Evolutionary conservation across 345 rosid species (phyloP), one percentile per base, ranked within the genome.

Genomic region (Melaleuca alternifolia): DNA sequence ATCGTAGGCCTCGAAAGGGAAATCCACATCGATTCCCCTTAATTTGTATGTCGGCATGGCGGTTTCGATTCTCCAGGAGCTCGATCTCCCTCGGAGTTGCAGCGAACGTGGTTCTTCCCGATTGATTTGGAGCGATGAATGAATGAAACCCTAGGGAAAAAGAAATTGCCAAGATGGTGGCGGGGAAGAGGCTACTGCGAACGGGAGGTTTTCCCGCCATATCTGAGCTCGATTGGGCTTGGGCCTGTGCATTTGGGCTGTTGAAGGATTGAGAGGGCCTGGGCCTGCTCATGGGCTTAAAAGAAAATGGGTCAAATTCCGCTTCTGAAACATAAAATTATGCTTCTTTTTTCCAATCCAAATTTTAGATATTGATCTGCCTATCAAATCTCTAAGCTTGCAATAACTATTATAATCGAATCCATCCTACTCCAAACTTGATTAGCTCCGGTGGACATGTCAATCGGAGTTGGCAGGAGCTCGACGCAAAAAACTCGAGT

Each of bases 1-100:
- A 82, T 95, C 94, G 86, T 97, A 96, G 3, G 99, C 98, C 85
- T 95, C 97, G 90, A 92, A 97, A 7, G 99, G 99, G 90, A 97
- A 97, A 84, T 96, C 98, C 65, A 96, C 99, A 79, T 95, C 89
- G 90, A 97, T 91, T 88, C 98, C 99, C 88, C 98, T 90, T 81
- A 97, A 86, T n/a, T 87, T 92, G 95, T 96, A 96, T 16, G 91
- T 88, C 23, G 98, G 98, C 99, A 96, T 96, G 76, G 90, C 84
- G 77, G 41, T 77, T 26, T 23, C 51, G 13, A 76, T n/a, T 37
- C 84, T 71, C 1, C 48, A 20, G 81, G 26, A 71, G 48, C 81
- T 37, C 48, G 48, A 71, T 18, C 81, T 71, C 48, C 48, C 48
- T 37, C 81, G 81, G 48, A 71, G 81, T 71, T 71, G 20, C 81